These are phyloP conservation scores for Oehlia diaphana DNA, from an alignment of 192 early-diverging fungal species.

Conservation along the genomic window DNA sequence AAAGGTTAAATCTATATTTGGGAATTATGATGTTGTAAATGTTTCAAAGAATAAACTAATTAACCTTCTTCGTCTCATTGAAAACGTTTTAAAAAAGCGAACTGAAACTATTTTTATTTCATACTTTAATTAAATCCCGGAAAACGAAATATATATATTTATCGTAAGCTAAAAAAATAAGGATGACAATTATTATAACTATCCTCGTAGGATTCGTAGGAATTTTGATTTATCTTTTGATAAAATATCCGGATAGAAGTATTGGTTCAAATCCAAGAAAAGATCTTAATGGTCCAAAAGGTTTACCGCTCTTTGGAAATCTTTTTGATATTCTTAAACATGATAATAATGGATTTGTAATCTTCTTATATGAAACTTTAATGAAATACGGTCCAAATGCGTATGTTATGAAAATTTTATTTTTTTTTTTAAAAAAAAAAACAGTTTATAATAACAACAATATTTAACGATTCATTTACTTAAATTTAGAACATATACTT, in stretches of 20 bases:
- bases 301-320: conserved; percentile 38
- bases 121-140: no score
- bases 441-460: no score
- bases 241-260: conserved; percentile 40
- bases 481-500: conserved; percentile 30
- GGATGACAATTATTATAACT: no score
- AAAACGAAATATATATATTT: no score
- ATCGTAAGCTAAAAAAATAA: no score
- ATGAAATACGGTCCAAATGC: neutral
- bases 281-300: conserved; percentile 36
- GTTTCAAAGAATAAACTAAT: no score
- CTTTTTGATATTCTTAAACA: conserved; percentile 17
- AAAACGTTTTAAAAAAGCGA: no score
- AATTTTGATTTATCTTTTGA: conserved; percentile 23
- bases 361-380: neutral
- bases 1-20: no score
- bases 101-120: no score
- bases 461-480: conserved; percentile 6
- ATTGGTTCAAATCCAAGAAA: conserved; percentile 29
- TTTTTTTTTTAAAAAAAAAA: no score
- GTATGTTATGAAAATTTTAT: neutral
- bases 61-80: no score
- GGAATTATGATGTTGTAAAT: no score
- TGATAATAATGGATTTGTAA: neutral
- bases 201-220: neutral